These are phyloP conservation scores for Actinomortierella wolfii DNA, from an alignment of 371 early-diverging fungal species.

Conservation along the genomic window DNA sequence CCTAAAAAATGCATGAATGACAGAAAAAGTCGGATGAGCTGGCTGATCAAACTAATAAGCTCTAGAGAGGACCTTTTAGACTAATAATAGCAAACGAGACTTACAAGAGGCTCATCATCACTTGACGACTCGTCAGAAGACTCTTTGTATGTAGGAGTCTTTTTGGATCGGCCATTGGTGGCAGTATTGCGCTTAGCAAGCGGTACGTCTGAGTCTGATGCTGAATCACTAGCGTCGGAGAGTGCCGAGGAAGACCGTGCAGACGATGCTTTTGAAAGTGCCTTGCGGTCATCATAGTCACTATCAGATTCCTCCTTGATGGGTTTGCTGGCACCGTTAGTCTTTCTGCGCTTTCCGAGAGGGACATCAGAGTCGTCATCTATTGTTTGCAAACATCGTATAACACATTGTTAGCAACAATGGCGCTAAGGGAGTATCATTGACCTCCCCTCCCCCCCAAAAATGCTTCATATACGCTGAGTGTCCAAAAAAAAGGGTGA, in stretches of 20 bases:
- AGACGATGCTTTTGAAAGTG: slow-evolving; percentile 1
- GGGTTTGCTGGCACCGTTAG: slow-evolving; percentile 11
- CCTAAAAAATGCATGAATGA: too few species aligned
- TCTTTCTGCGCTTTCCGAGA: slow-evolving; percentile 36
- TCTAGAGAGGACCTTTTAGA: too few species aligned
- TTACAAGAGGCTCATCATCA: slow-evolving; percentile 40
- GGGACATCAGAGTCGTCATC: slow-evolving; percentile 36
- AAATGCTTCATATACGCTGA: too few species aligned
- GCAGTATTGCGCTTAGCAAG: slow-evolving; percentile 21
- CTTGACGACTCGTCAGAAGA: slow-evolving; percentile 14
- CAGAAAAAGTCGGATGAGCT: too few species aligned
- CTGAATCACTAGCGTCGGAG: slow-evolving; percentile 8
- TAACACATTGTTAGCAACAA: neutral
- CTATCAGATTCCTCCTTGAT: slow-evolving; percentile 34
- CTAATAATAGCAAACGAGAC: neutral
- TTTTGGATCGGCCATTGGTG: slow-evolving; percentile 16
- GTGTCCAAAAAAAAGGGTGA: too few species aligned
- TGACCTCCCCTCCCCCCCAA: too few species aligned
- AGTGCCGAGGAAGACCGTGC: slow-evolving; percentile 10
- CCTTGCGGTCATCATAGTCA: slow-evolving; percentile 3
- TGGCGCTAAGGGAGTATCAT: neutral
- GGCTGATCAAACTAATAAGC: too few species aligned
- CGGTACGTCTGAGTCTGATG: slow-evolving; percentile 22
- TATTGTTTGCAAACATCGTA: too few species aligned
- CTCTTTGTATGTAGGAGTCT: slow-evolving; percentile 30